Evolutionary conservation across 2,329 filamentous ascomycete species (phyloP), one percentile per base, ranked within the genome.

Genomic region (Colletotrichum theobromicola): DNA sequence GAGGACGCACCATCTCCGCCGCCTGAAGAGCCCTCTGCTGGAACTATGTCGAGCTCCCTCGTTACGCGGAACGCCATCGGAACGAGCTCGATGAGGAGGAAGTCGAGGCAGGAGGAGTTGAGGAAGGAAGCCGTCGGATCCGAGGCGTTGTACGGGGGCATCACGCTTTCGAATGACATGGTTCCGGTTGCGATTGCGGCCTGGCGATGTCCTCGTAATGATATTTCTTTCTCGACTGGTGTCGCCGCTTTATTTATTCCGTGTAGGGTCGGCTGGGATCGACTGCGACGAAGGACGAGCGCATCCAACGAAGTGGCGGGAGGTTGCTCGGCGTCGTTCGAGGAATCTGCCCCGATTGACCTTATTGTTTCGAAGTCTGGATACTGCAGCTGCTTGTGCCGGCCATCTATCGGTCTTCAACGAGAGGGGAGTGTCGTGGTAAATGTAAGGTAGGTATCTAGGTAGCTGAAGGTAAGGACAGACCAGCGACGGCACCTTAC

Each of bases 71-170:
- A 95, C 7, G 96, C 94, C 88, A 98, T 93, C 50, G 97, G 97
- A 18, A 99, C 97, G 70, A 99, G 91, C 87, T 99, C 97, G 82
- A 98, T 98, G 79, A 99, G 91, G 71, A 99, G 91, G 79, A 99
- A 94, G 85, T 99, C 97, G 80, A 99, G 92, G 83, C 94, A 95
- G 62, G 96, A 97, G 72, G 93, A 92, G 86, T 91, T 93, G 79
- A 98, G 89, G 85, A 96, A 94, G 75, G 92, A 91, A 73, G 94
- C 93, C 74, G 89, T 89, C 46, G 94, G 94, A 84, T 98, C 95
- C 77, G 90, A 90, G 78, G 92, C 88, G 84, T 93, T 94, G 87
- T 91, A 93, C 16, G 92, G 91, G 3, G 93, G 92, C 80, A 92
- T 87, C 60, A 93, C 89, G 58, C 91, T 85, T 77, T 95, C 93